A percentile compares a stretch with the other conserved stretches of the same genome.
These are phyloP conservation scores for Tolypocladium inflatum DNA, from an alignment of 2,329 filamentous ascomycete species.

Conservation along the genomic window DNA sequence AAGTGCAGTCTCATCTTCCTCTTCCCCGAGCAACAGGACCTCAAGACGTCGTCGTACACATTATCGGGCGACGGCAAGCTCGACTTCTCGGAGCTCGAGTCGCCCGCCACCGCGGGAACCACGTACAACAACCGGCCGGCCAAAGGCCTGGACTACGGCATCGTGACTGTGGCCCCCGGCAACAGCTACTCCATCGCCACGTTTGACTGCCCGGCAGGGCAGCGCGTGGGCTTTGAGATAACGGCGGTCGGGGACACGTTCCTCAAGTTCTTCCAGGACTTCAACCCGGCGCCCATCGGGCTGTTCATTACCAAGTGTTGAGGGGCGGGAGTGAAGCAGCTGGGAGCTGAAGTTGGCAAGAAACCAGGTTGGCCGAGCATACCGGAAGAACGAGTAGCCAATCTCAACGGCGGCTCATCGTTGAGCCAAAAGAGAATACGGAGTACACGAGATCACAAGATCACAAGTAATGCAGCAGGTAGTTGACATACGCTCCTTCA, in stretches of 20 bases:
- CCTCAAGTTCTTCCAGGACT: constrained; percentile 56
- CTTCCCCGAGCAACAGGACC: constrained; percentile 44
- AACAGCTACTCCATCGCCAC: constrained; percentile 42
- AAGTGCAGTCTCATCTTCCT: constrained; percentile 57
- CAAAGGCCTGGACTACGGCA: constrained; percentile 32
- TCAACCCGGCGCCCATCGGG: constrained; percentile 37
- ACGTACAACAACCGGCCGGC: constrained; percentile 41
- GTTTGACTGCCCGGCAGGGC: constrained; percentile 44
- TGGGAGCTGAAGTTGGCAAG: not conserved
- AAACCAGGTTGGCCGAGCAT: not conserved
- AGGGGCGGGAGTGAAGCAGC: not conserved
- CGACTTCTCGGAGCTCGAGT: constrained; percentile 39
- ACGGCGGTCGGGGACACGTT: constrained; percentile 34
- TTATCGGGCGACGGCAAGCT: constrained; percentile 38
- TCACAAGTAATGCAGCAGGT: not conserved
- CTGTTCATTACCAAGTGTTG: constrained; percentile 26
- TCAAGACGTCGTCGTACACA: constrained; percentile 49
- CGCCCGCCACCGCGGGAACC: constrained; percentile 35
- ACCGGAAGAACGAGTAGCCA: too few species aligned
- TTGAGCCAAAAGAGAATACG: not conserved
- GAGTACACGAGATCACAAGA: too few species aligned
- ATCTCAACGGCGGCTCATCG: not conserved
- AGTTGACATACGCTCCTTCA: not conserved
- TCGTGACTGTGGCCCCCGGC: constrained; percentile 37
- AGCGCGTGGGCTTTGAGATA: constrained; percentile 43